phyloP scores from a whole-genome alignment of 2,329 filamentous ascomycete genomes.

The Ophiocordyceps australis region DNA sequence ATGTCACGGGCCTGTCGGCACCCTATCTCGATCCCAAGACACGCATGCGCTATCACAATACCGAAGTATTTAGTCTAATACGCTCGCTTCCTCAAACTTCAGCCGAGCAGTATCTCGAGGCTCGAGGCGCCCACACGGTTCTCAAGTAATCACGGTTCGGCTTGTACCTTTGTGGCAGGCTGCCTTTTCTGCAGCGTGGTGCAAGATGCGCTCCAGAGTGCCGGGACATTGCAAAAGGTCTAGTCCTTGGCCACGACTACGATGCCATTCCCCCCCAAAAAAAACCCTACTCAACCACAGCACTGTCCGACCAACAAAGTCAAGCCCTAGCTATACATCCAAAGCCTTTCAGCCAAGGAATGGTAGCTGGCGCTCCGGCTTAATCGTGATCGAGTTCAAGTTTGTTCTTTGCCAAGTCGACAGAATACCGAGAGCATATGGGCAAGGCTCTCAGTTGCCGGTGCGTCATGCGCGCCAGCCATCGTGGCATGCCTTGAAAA shows the following conservation, averaged over 20 bases:
- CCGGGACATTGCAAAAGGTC: too few species aligned
- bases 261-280: background rate
- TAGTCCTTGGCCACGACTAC: too few species aligned
- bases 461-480: slow-evolving; percentile 31
- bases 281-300: background rate
- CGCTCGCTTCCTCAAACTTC: slow-evolving; percentile 64
- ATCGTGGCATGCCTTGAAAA: slow-evolving; percentile 38
- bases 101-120: slow-evolving; percentile 76
- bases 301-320: slow-evolving; percentile 79
- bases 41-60: slow-evolving; percentile 78
- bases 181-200: too few species aligned
- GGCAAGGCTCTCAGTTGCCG: slow-evolving; percentile 44
- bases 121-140: slow-evolving; percentile 80
- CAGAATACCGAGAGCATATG: slow-evolving; percentile 69
- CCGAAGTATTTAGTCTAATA: slow-evolving; percentile 76
- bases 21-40: slow-evolving; percentile 93
- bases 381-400: slow-evolving; percentile 64
- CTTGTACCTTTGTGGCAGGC: too few species aligned
- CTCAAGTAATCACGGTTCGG: too few species aligned
- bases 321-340: slow-evolving; percentile 86
- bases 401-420: slow-evolving; percentile 61
- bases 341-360: slow-evolving; percentile 57
- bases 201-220: too few species aligned
- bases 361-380: slow-evolving; percentile 94
- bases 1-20: slow-evolving; percentile 83